Evolutionary conservation across 73 alveolate genomes (phyloP).

Genomic region (Symbiodinium pilosum): DNA sequence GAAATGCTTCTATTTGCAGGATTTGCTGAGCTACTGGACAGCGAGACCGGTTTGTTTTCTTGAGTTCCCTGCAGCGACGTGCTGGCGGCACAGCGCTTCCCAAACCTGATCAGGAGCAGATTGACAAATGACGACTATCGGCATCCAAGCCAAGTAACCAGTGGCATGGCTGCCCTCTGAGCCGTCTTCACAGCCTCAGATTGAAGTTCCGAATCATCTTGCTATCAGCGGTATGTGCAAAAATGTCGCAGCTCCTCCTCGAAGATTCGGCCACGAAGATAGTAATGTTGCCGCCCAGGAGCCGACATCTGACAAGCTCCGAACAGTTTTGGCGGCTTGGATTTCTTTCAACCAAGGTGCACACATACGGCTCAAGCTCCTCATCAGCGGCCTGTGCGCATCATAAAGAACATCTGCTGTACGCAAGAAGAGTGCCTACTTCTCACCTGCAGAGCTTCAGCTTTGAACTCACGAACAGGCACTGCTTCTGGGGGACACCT

Average conservation of each 20-base stretch:
- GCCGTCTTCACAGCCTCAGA: conserved; percentile 45
- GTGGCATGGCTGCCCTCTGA: conserved; percentile 71
- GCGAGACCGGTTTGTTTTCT: neutral
- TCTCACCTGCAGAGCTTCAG: conserved; percentile 38
- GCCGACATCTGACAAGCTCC: conserved; percentile 37
- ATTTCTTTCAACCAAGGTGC: neutral
- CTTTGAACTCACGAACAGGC: conserved; percentile 49
- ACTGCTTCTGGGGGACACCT: conserved; percentile 27
- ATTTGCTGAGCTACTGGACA: neutral
- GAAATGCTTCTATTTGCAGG: neutral
- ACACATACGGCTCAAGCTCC: conserved; percentile 41
- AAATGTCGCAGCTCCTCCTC: conserved; percentile 30
- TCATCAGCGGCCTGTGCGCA: conserved; percentile 38
- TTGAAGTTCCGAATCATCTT: neutral
- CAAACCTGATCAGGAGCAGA: conserved; percentile 13
- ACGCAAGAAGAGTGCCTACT: too few species aligned
- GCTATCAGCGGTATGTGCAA: neutral
- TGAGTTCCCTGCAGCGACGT: neutral
- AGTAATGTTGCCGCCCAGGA: conserved; percentile 84
- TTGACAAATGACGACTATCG: neutral
- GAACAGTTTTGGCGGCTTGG: neutral
- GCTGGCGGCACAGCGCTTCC: conserved; percentile 62
- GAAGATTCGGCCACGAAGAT: conserved; percentile 44
- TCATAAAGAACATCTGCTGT: too few species aligned
- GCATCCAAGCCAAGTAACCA: neutral